Base-by-base conservation (phyloP, 2,329 filamentous ascomycete genomes). In the Botrytis fabae region DNA sequence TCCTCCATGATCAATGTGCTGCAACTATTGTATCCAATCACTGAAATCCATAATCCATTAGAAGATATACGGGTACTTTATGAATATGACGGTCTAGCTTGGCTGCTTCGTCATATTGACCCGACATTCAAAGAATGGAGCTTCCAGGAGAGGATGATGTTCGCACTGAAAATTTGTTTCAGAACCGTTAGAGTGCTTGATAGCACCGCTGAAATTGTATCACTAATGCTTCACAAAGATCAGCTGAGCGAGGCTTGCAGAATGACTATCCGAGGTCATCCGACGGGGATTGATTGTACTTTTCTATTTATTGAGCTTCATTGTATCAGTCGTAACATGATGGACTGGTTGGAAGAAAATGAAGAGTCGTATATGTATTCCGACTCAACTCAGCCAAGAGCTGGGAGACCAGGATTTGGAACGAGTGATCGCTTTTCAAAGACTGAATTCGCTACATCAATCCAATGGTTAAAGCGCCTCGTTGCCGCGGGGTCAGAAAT, bases 111-210 rank as follows among this genome's bases (percentile, higher is more conserved):
- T n/a, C 6, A 14, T 6, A 51, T n/a, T n/a, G 48, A 51, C n/a
- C 48, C 48, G 25, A 51, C 48, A n/a, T 51, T 51, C 25, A n/a
- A 51, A n/a, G 48, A 51, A 5, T 51, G 25, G 48, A n/a, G 25
- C n/a, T 51, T 51, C 1, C 25, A 51, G 48, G 25, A 51, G 25
- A 51, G 48, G 10, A 51, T 51, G 25, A 51, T 51, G 48, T n/a
- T 51, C 48, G 48, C 48, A 51, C 25, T 51, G 25, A 51, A 14
- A 51, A 4, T 6, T 51, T 25, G 46, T 12, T 25, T 0, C 3
- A 25, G 1, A 10, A 1, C 0, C 22, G 1, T 4, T 4, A 5
- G 0, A 5, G 0, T 2, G 22, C 0, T 5, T 12, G 9, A 2
- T 25, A 48, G 46, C 14, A 14, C 48, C 14, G 48, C 48, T 51